Evolutionary conservation across 1,284 basidiomycete species (phyloP), one percentile per base, ranked within the genome.

Genomic region (Ceratorhiza oryzae-sativae): DNA sequence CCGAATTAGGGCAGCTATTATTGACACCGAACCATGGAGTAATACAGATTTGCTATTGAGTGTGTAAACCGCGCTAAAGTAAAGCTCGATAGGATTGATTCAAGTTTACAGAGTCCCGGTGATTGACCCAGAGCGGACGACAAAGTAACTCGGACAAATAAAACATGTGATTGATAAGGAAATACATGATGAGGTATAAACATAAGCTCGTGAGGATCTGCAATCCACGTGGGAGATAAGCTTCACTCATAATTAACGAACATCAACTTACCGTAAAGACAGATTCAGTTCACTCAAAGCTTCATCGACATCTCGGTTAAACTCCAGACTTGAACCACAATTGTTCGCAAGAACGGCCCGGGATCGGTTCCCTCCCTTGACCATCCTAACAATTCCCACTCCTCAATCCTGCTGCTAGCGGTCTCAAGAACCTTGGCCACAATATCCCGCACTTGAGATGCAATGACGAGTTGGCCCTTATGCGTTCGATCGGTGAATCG

Each of bases 281-380:
- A 32, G 18, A 2, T 1, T 45, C 18, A 18, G 9, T 15, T 20
- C 3, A 1, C 59, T 46, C 25, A 70, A 34, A 70, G 67, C 36
- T 41, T 53, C 67, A 70, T 70, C 10, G 67, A 70, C 27, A 70
- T 3, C 30, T 70, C 67, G 3, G 67, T 58, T 34, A 32, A 36
- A 23, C 53, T 70, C 67, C 67, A 70, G 18, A 70, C 67, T 41
- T 58, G 67, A n/a, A 58, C 67, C 67, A 70, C 32, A 10, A 70
- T 70, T 18, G 67, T 70, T 18, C 67, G 51, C 27, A 70, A 55
- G 36, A 58, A 70, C 9, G 53, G 53, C 10, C 53, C 53, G 10
- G 53, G 39, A 45, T 59, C 67, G 13, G 12, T 70, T n/a, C 55
- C 34, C 20, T 70, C 67, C 27, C 53, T 58, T 25, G 67, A 70